Evolutionary conservation across 2,329 filamentous ascomycete species (phyloP), one percentile per base, ranked within the genome.

Genomic region (Blastomyces parvus): DNA sequence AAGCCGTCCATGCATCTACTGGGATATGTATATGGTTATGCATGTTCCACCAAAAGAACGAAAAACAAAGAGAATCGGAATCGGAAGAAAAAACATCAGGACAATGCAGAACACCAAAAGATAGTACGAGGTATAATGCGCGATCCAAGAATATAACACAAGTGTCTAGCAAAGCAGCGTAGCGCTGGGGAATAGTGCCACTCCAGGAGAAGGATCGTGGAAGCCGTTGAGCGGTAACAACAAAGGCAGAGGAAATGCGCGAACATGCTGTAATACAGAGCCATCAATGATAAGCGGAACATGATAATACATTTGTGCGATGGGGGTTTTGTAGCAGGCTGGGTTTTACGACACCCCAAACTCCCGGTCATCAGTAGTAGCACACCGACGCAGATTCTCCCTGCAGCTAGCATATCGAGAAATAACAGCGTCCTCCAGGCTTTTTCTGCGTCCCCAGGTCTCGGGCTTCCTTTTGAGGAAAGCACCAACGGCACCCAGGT

Each of bases 401-500:
- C 58, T 62, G 30, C 40, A 65, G 5, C 55, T 65, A 42, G 70
- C 67, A 62, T 71, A 70, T 66, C 70, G 68, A 60, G 71, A 66
- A 65, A 70, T 65, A 30, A 66, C 64, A 22, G 71, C 67, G 25
- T 80, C 82, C 67, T 91, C 89, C 46, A 92, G 80, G 71, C 90
- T 95, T 62, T 87, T 88, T 64, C 91, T 83, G 50, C 93, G 83
- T 0, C 92, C 92, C 93, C 93, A 97, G 70, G 96, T 95, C 66
- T 83, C 83, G 0, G 93, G 93, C 77, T 96, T 91, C 56, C 91
- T 81, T 78, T 93, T 96, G 64, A 99, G 79, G 73, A 99, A 99
- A 0, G 94, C 94, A 1, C 94, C 94, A 0, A 97, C 94, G 25
- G 91, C 86, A 11, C 94, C 94, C 0, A 99, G 83, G 73, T 97